Base-by-base conservation (phyloP, 2,329 filamentous ascomycete species). In the Neofusicoccum parvum region DNA sequence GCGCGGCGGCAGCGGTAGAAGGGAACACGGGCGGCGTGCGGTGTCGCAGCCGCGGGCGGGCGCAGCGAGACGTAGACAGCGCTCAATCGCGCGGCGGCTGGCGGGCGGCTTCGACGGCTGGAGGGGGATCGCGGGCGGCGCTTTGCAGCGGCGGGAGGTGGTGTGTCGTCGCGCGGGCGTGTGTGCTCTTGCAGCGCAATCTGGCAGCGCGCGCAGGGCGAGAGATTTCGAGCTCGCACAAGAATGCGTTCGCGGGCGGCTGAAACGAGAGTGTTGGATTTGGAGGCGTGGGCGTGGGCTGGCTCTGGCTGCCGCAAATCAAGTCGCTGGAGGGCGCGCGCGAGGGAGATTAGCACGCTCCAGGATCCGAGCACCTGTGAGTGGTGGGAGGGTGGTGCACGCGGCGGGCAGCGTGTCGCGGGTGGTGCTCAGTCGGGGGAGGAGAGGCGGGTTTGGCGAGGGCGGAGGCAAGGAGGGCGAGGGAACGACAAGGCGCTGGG, bases 281-380 rank as follows among this genome's bases (percentile, higher is more conserved):
- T 45, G 34, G 20, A 62, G 48, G 48, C 59, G 59, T 62, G 59
- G 59, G 37, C 59, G 45, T 62, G 59, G 46, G 48, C 34, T 41
- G 45, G 59, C 39, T 50, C 59, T 60, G 56, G 56, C 56, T 48
- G 56, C 41, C 56, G 56, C 41, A 60, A 60, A 60, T 60, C 56
- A 60, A 60, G 56, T 60, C 56, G 56, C 56, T 60, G 56, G 56
- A 60, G 56, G 56, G 56, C 56, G 56, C 56, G 56, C 56, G 56
- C 56, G 56, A 60, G 56, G 56, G 56, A 60, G 56, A 60, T 60
- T 60, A 37, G 56, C 56, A 60, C 56, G 43, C 56, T 60, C 56
- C 56, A 60, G 56, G 56, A 60, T 60, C 56, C 56, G 56, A 60
- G 56, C 56, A 60, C 41, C 23, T 20, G 41, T 48, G 27, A 11